Conservation (phyloP, 371 early-diverging fungal species). For the Fennellomyces sp. region DNA sequence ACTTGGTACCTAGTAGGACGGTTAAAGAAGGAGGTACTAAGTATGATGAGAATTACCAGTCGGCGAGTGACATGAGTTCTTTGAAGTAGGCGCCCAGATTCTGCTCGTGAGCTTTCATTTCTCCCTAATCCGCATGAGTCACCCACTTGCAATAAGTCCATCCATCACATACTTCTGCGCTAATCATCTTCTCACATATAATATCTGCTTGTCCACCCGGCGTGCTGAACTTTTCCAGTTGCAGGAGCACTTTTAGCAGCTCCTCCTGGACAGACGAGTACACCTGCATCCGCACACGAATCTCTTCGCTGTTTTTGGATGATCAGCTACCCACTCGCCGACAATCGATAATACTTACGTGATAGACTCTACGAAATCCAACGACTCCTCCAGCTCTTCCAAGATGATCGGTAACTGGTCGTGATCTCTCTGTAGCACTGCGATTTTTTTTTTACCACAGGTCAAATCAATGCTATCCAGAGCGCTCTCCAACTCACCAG, state of each 20-base stretch:
- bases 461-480: no score
- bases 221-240: conserved; percentile 31
- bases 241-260: conserved; percentile 28
- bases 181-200: conserved; percentile 36
- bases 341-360: conserved; percentile 9
- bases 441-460: background rate
- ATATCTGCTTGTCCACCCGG: conserved; percentile 31
- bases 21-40: background rate
- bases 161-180: conserved; percentile 23
- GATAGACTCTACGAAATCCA: conserved; percentile 35
- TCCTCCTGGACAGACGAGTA: conserved; percentile 31
- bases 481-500: no score
- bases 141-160: background rate
- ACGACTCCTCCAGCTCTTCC: conserved; percentile 29
- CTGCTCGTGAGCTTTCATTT: conserved; percentile 34
- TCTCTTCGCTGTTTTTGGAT: conserved; percentile 37
- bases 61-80: conserved; percentile 33
- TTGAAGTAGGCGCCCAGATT: conserved; percentile 36
- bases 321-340: background rate
- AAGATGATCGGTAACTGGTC: conserved; percentile 47
- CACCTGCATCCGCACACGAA: conserved; percentile 26
- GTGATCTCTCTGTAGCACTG: conserved; percentile 44
- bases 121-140: conserved; percentile 10
- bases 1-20: conserved; percentile 30
- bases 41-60: conserved; percentile 16